Base-by-base conservation (phyloP, 192 early-diverging fungal genomes). In the Pilaira anomala region DNA sequence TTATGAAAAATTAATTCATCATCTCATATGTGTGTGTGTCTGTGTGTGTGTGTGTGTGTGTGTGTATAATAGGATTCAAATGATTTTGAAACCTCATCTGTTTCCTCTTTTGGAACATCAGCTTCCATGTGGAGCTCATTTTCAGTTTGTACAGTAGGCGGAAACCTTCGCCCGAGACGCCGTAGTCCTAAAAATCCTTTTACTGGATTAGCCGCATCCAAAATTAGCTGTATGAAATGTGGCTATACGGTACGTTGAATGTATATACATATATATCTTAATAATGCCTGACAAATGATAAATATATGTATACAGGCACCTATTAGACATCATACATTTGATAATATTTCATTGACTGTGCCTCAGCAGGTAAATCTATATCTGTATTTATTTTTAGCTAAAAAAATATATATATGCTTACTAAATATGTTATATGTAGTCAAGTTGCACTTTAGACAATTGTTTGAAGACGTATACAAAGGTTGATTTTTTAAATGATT, bases 241-340 rank as follows among this genome's bases (percentile, higher is more conserved):
- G 85, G 82, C 13, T 86, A 90, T 48, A 88, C 84, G 21, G 44
- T 30, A 55, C 19, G 24, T 18, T 33, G 65, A 22, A 2, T 51
- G 18, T 33, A 30, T 46, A 50, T 48, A 12, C 0, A 2, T 25
- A 33, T 21, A 9, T 59, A 16, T 59, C 0, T 39, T 40, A 24
- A 9, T 39, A 14, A 40, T 16, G 40, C 36, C 14, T 21, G 21
- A 4, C 2, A 7, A 11, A 1, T 11, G 8, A 25, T 25, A 24
- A 22, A 29, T 11, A 16, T 52, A 28, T 52, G 2, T 61, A 76
- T 16, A 18, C 16, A 46, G 75, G 87, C 85, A n/a, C 86, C 86
- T 2, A 88, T 88, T 45, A 81, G 87, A 28, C 87, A 88, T 49
- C 86, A 83, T 36, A 84, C 83, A 1, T 87, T 90, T 71, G 88